phyloP scores from a whole-genome alignment of 225 moss, liverwort and hornwort genomes.

The Pleurozium schreberi region DNA sequence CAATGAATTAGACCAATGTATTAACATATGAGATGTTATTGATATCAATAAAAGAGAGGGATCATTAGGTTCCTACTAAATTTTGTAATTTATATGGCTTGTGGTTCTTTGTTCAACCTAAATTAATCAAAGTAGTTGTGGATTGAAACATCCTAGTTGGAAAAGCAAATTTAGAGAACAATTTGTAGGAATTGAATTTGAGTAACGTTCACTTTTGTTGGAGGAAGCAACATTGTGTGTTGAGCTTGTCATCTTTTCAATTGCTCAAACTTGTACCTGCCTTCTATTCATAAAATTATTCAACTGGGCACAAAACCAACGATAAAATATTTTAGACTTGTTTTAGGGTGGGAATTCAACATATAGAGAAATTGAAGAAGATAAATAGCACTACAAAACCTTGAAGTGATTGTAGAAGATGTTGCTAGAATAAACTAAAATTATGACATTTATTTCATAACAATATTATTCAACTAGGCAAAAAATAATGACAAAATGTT shows the following conservation, averaged over 20 bases:
- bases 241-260: not conserved
- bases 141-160: not conserved
- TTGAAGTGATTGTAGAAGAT: not conserved
- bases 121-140: not conserved
- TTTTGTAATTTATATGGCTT: not conserved
- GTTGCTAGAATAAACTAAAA: not conserved
- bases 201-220: not conserved
- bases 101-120: accelerated
- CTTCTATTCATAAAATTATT: too few species aligned
- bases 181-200: not conserved
- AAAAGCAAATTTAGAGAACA: not conserved
- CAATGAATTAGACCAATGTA: too few species aligned
- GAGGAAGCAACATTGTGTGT: accelerated
- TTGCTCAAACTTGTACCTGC: too few species aligned
- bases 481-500: not conserved
- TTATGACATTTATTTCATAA: not conserved
- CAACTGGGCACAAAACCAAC: too few species aligned
- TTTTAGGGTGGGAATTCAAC: too few species aligned
- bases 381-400: not conserved
- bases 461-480: not conserved
- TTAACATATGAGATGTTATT: not conserved
- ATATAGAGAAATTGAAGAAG: too few species aligned
- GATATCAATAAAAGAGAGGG: too few species aligned
- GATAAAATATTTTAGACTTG: too few species aligned
- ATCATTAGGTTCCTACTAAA: not conserved